Base-by-base conservation (phyloP, 2,329 filamentous ascomycete genomes). In the Phyllosticta ampelicida region DNA sequence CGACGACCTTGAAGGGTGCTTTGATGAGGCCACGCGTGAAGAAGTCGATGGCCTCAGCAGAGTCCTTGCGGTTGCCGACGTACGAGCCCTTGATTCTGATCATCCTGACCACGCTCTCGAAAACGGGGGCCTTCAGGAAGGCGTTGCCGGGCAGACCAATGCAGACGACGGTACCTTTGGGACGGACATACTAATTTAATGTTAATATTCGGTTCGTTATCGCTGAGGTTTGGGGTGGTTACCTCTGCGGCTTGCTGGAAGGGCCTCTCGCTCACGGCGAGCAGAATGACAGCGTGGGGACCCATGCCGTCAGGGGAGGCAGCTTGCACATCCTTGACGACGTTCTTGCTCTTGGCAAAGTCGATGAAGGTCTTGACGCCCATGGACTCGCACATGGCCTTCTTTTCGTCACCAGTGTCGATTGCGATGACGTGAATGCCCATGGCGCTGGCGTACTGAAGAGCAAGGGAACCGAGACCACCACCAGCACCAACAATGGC, bases 391-490 rank as follows among this genome's bases (percentile, higher is more conserved):
- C 76, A 72, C 76, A 90, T 82, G 62, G 81, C 76, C 68, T 76
- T 79, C 83, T 96, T 96, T 72, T 95, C 90, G 1, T 83, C 81
- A 44, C 90, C 91, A 55, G 81, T 83, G 68, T 96, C 91, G 64
- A 96, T 90, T 63, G 87, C 90, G 69, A 96, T 85, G 64, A 85
- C 78, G 63, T 85, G 81, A 60, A 95, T 78, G 57, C 91, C 91
- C 90, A 96, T 95, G 49, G 90, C 91, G 73, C 86, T 88, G 56
- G 89, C 90, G 74, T 95, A 96, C 76, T 96, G 91, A 65, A 87
- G 78, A 20, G 89, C 90, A 63, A 95, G 77, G 58, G 80, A 85
- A 28, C 89, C 90, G 59, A 95, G 80, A 66, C 89, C 89, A 72
- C 90, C 89, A 63, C 89, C 89, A 26, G 89, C 90, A 68, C 90